Evolutionary conservation across 768 basidiomycete species (phyloP).

Genomic region (Chiua virens): DNA sequence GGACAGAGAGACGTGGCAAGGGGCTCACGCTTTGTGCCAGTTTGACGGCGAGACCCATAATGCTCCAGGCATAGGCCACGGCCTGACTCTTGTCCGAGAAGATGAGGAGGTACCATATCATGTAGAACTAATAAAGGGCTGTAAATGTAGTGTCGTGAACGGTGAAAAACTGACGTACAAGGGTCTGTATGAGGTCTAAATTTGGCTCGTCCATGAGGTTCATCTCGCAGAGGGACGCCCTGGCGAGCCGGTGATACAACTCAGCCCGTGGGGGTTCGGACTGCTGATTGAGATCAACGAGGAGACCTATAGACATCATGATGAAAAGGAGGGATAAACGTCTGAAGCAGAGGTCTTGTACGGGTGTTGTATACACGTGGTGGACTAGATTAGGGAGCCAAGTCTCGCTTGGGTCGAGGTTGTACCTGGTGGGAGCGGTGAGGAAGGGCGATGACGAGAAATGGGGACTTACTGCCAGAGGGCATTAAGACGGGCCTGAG

Average conservation of each 20-base stretch:
- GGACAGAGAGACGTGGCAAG: background rate
- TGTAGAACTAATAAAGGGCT: conserved; percentile 53
- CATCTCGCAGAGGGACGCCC: conserved; percentile 69
- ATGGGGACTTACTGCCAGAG: conserved; percentile 64
- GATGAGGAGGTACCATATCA: conserved; percentile 73
- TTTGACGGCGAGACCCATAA: conserved; percentile 74
- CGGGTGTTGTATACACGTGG: conserved; percentile 62
- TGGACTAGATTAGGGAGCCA: conserved; percentile 68
- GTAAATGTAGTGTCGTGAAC: conserved; percentile 31
- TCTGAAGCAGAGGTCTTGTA: conserved; percentile 62
- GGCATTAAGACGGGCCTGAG: conserved; percentile 64
- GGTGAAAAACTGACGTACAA: conserved; percentile 41
- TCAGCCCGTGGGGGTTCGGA: conserved; percentile 59
- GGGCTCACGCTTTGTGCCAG: conserved; percentile 66
- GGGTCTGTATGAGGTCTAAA: conserved; percentile 66
- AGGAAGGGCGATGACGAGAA: background rate
- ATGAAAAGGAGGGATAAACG: conserved; percentile 67
- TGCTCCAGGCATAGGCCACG: conserved; percentile 71
- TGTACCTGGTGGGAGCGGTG: conserved; percentile 45
- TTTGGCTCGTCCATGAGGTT: conserved; percentile 75
- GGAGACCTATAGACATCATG: conserved; percentile 69
- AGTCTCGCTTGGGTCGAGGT: conserved; percentile 67
- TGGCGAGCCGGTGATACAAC: conserved; percentile 63
- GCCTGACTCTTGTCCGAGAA: conserved; percentile 76
- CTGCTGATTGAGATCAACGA: conserved; percentile 61